These are phyloP conservation scores for Calvatia gigantea DNA, from an alignment of 768 basidiomycete genomes.

Conservation along the genomic window DNA sequence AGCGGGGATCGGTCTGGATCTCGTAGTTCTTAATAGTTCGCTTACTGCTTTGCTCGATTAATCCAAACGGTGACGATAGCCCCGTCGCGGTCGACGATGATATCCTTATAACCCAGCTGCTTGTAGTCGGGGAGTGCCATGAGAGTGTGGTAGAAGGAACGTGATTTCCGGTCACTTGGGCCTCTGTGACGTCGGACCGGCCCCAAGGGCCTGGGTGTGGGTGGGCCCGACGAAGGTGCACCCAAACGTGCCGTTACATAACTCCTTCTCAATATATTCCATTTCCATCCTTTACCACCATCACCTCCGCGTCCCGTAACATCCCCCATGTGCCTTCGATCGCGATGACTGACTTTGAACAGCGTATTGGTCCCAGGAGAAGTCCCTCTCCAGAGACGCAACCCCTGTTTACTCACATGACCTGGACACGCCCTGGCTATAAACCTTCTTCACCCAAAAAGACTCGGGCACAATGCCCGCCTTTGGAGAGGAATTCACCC, in stretches of 20 bases:
- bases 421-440: conserved; percentile 20
- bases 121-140: conserved; percentile 34
- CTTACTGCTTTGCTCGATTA: conserved; percentile 45
- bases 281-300: not conserved
- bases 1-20: not conserved
- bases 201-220: not conserved
- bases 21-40: not conserved
- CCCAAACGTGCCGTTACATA: not conserved
- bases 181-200: not conserved
- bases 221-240: not conserved
- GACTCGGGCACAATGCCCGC: not conserved
- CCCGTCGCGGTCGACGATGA: conserved; percentile 41
- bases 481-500: not conserved
- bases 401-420: conserved; percentile 13
- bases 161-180: not conserved
- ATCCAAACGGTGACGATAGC: conserved; percentile 40
- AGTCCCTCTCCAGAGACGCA: not conserved
- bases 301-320: not conserved
- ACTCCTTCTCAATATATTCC: not conserved
- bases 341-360: conserved; percentile 18
- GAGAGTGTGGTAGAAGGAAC: not conserved
- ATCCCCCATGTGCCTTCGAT: not conserved
- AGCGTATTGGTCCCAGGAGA: conserved; percentile 18
- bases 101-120: conserved; percentile 35
- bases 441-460: not conserved